A percentile compares a stretch with the other conserved stretches of the same genome.
phyloP scores from a whole-genome alignment of 768 basidiomycete species.

The Cystoderma amianthinum region DNA sequence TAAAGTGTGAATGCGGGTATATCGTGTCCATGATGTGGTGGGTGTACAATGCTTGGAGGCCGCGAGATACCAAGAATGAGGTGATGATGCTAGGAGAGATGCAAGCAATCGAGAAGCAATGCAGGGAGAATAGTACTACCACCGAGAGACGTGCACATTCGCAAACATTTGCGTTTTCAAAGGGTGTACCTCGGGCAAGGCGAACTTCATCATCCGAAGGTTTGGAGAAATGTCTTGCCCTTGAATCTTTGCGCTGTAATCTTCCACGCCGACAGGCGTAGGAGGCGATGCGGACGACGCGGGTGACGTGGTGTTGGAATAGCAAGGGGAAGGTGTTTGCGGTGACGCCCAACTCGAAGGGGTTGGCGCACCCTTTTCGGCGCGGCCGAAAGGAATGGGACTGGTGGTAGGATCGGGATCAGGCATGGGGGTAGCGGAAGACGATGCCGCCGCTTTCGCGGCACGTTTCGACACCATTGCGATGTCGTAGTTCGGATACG shows the following conservation, averaged over 20 bases:
- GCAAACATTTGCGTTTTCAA: conserved; percentile 62
- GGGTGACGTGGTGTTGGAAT: conserved; percentile 48
- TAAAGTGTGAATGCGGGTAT: not conserved
- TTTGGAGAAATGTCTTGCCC: conserved; percentile 30
- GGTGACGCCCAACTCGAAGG: conserved; percentile 28
- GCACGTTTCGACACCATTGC: conserved; percentile 58
- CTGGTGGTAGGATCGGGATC: conserved; percentile 36
- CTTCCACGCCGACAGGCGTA: conserved; percentile 48
- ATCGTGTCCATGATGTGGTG: not conserved
- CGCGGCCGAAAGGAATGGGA: conserved; percentile 28
- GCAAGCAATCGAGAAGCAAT: conserved; percentile 1
- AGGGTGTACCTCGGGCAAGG: conserved; percentile 27
- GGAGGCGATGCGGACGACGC: conserved; percentile 57
- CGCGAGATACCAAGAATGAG: not conserved
- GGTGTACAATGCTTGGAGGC: not conserved
- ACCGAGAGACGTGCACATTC: conserved; percentile 50
- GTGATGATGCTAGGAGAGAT: not conserved
- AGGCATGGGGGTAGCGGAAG: conserved; percentile 32
- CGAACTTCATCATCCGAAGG: conserved; percentile 25
- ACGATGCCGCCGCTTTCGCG: conserved; percentile 31
- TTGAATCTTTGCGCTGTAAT: conserved; percentile 42
- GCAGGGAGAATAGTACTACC: conserved; percentile 34
- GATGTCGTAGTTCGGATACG: conserved; percentile 59
- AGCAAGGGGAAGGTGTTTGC: conserved; percentile 48
- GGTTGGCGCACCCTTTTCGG: conserved; percentile 22